Base-by-base conservation (phyloP, 345 rosid species). In the Moringa oleifera region DNA sequence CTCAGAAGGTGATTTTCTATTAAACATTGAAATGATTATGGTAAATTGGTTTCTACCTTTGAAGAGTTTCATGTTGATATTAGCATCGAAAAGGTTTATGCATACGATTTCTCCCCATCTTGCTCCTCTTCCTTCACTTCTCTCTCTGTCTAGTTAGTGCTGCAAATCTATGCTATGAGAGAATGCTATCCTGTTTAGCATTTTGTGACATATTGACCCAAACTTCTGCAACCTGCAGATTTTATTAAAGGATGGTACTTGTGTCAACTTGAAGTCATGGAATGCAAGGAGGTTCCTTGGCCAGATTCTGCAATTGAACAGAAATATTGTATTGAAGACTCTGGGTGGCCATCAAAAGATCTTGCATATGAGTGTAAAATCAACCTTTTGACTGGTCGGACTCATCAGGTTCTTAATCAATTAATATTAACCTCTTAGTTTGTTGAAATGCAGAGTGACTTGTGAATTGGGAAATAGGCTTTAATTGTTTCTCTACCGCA, bases 371-470 rank as follows among this genome's bases (percentile, higher is more conserved):
- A 89, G 81, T 87, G 91, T 68, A 86, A 77, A 77, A 85, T 92
- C 66, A 92, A 87, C 76, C 95, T 92, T 58, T 28, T 92, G 75
- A 92, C 98, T 67, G 98, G 98, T 25, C 84, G 82, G n/a, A 92
- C 98, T 61, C 97, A 89, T 75, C 98, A 92, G 96, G 96, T 89
- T 49, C 59, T 54, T 20, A 15, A 46, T 61, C n/a, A n/a, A n/a
- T n/a, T n/a, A n/a, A n/a, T n/a, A n/a, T n/a, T n/a, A n/a, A n/a
- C n/a, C n/a, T n/a, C n/a, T 33, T 33, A 33, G 11, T 11, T 33
- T 33, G 37, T 4, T 33, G 37, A 33, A 33, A 33, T 33, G 37
- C 11, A 4, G 5, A 11, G 11, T 33, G 11, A 33, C 11, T 11
- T 33, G 11, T 33, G 11, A 33, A 11, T 33, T 33, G 11, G 37